Base-by-base conservation (phyloP, 1,284 basidiomycete species). In the Ustilago nuda region DNA sequence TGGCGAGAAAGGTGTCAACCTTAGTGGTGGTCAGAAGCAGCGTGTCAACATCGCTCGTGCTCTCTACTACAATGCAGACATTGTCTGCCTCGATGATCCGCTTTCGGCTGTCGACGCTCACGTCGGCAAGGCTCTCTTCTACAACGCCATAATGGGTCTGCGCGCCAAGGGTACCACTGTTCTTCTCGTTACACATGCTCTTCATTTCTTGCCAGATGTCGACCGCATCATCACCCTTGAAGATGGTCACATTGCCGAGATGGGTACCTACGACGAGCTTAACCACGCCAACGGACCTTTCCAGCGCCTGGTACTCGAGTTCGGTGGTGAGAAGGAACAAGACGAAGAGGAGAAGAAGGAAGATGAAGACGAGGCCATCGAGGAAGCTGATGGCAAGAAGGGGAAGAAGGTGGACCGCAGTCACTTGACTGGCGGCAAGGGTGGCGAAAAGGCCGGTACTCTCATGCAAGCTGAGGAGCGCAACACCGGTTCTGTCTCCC, bases 11-110 rank as follows among this genome's bases (percentile, higher is more conserved):
- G 74, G 84, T 45, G 78, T 87, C 68, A 86, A 86, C 23, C 81
- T 88, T 7, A 87, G 86, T 71, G 92, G 89, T 50, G 90, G 90
- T 11, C 89, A 90, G 84, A 90, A 90, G 76, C 91, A 92, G 80
- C 78, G 91, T 86, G 88, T 92, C 65, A 92, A 92, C 82, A 91
- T 93, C 54, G 92, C 92, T 4, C 87, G 92, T 56, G 91, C 92
- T 0, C 86, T 93, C 1, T 93, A 93, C 84, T 91, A 88, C 81
- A 87, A 92, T 68, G 91, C 92, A 5, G 91, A 93, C 65, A 87
- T 92, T 37, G 65, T 81, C 19, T 88, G 92, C 19, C 88, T 93
- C 65, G 92, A 93, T 81, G 92, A 93, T 82, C 91, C 92, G 2
- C 87, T 93, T 5, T 92, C 91, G 56, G 92, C 92, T 15, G 73